phyloP scores from a whole-genome alignment of 805 yeast genomes.

The Tetrapisispora fleetii region DNA sequence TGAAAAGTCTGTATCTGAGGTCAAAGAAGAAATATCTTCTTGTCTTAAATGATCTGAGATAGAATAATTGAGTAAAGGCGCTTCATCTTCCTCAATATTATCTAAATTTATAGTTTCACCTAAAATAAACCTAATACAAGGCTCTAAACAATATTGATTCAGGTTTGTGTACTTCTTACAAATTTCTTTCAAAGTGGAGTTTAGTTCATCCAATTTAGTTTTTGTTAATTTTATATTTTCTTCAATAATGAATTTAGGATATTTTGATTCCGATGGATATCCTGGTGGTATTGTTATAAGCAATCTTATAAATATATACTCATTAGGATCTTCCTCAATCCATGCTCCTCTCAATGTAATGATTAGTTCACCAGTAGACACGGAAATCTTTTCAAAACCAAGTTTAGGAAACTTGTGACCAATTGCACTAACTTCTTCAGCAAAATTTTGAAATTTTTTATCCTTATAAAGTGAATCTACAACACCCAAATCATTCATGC shows the following conservation, averaged over 20 bases:
- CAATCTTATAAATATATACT: conserved; percentile 54
- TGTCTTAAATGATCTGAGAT: conserved; percentile 25
- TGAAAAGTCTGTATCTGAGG: conserved; percentile 19
- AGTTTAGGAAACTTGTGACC: conserved; percentile 86
- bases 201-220: conserved; percentile 41
- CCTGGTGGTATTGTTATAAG: conserved; percentile 58
- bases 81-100: conserved; percentile 28
- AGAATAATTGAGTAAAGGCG: conserved; percentile 25
- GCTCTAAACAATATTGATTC: conserved; percentile 67
- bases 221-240: conserved; percentile 61
- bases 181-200: conserved; percentile 43
- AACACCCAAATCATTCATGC: conserved; percentile 40
- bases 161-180: conserved; percentile 45
- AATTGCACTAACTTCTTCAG: conserved; percentile 83
- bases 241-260: conserved; percentile 58
- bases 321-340: conserved; percentile 35
- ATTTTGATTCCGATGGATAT: conserved; percentile 51
- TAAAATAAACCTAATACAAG: conserved; percentile 61
- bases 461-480: conserved; percentile 31
- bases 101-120: conserved; percentile 64
- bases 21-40: conserved; percentile 28
- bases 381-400: conserved; percentile 77
- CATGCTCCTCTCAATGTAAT: conserved; percentile 78
- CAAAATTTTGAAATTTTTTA: conserved; percentile 50
- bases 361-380: conserved; percentile 70